Conservation (phyloP, 257 asterid genomes). For the Nicotiana tabacum region DNA sequence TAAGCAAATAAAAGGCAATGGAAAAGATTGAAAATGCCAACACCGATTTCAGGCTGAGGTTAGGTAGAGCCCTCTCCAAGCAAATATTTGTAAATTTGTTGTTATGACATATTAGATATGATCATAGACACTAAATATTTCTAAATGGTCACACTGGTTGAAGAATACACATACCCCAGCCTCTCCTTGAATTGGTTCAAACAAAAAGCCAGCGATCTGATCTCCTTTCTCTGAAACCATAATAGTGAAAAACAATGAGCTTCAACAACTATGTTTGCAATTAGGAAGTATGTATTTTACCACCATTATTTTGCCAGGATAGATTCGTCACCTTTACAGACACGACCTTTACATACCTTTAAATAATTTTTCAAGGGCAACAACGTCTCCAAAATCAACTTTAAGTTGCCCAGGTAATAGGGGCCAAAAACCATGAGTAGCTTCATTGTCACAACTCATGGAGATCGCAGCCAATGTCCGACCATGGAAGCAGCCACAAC, state of each 20-base stretch:
- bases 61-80: neutral
- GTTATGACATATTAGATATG: neutral
- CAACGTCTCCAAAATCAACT: constrained; percentile 81
- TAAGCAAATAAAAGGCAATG: neutral
- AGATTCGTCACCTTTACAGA: neutral
- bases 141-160: constrained; percentile 7
- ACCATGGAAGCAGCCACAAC: constrained; percentile 99
- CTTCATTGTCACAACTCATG: constrained; percentile 98
- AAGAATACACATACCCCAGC: constrained; percentile 80
- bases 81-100: neutral
- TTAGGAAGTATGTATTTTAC: neutral
- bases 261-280: neutral
- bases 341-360: constrained; percentile 40
- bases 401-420: constrained; percentile 76
- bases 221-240: constrained; percentile 77
- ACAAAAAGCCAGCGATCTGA: constrained; percentile 81
- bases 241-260: constrained; percentile 20
- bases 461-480: constrained; percentile 90
- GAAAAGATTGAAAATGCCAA: neutral
- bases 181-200: constrained; percentile 99
- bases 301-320: neutral
- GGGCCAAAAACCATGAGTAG: constrained; percentile 91
- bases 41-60: neutral
- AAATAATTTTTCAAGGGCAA: constrained; percentile 70
- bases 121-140: neutral